These are phyloP conservation scores for Coleophoma cylindrospora DNA, from an alignment of 2,329 filamentous ascomycete species.

Conservation along the genomic window DNA sequence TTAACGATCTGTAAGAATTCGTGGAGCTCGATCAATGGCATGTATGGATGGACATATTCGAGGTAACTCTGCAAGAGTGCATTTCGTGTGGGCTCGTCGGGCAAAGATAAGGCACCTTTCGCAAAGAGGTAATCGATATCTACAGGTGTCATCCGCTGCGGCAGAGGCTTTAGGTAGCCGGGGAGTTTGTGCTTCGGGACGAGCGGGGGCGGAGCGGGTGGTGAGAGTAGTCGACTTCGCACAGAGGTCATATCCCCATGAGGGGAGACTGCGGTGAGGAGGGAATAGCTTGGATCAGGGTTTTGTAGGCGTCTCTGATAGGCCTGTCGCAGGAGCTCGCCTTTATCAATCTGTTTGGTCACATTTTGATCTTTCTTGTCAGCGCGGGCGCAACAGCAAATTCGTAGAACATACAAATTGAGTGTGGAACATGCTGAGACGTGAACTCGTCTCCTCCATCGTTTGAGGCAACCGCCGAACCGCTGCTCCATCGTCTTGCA, in stretches of 20 bases:
- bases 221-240: slow-evolving; percentile 13
- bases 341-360: slow-evolving; percentile 12
- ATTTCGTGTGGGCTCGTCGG: slow-evolving; percentile 64
- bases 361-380: slow-evolving; percentile 19
- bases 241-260: slow-evolving; percentile 18
- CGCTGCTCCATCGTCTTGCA: slow-evolving; percentile 16
- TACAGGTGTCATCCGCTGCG: slow-evolving; percentile 69
- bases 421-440: slow-evolving; percentile 21
- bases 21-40: slow-evolving; percentile 76
- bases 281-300: slow-evolving; percentile 11
- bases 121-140: slow-evolving; percentile 78
- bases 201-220: slow-evolving; percentile 5
- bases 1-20: slow-evolving; percentile 57
- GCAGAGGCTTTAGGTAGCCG: slow-evolving; percentile 73
- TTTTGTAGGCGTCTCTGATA: slow-evolving; percentile 4
- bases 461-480: slow-evolving; percentile 13
- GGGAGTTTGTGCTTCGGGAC: slow-evolving; percentile 36
- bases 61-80: slow-evolving; percentile 78
- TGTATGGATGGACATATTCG: slow-evolving; percentile 89
- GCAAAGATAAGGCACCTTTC: slow-evolving; percentile 81
- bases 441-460: slow-evolving; percentile 10
- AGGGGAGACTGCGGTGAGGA: slow-evolving; percentile 20
- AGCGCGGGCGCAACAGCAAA: neutral
- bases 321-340: slow-evolving; percentile 10
- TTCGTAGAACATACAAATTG: slow-evolving; percentile 22